Base-by-base conservation (phyloP, 108 stramenopile species). In the Nitzschia putrida region DNA sequence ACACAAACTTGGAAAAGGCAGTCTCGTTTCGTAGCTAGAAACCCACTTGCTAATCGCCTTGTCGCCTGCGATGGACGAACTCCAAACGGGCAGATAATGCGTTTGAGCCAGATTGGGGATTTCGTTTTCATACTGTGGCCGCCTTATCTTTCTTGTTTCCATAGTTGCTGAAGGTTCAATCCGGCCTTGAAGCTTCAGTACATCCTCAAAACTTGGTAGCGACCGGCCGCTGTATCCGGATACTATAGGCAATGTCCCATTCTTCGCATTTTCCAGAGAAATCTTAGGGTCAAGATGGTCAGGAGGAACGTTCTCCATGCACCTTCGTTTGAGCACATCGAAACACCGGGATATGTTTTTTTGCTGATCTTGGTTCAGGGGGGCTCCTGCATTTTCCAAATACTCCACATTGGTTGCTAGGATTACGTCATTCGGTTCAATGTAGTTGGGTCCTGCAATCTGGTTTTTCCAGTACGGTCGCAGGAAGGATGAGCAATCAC, bases 21-120 rank as follows among this genome's bases (percentile, higher is more conserved):
- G 40, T 41, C 70, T 29, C 20, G 68, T 53, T 37, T 71, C 71
- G 45, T 73, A 64, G 12, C 41, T 57, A 14, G 26, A 22, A 12
- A 52, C 50, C 23, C 12, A 18, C 18, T 61, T 55, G 23, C 63
- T 56, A 0, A 8, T 5, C 0, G 56, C 14, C 37, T 20, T 24
- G 41, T 47, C 58, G 7, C 68, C 51, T 34, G 22, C 18, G 14
- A 13, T 60, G 12, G 38, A 44, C 13, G 25, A 25, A 18, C 41
- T 54, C 79, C 79, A 81, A 13, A 71, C 71, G 21, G 82, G 82
- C 54, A 83, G 34, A 43, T 60, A 83, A 51, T 52, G 40, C 6
- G 53, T 34, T 14, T 53, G 42, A 22, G 71, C 44, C 0, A 77
- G 64, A 13, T n/a, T 45, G 7, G 51, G 13, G 14, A 47, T 20